Evolutionary conservation across 2,329 filamentous ascomycete species (phyloP), one percentile per base, ranked within the genome.

Genomic region (Botrytis porri): DNA sequence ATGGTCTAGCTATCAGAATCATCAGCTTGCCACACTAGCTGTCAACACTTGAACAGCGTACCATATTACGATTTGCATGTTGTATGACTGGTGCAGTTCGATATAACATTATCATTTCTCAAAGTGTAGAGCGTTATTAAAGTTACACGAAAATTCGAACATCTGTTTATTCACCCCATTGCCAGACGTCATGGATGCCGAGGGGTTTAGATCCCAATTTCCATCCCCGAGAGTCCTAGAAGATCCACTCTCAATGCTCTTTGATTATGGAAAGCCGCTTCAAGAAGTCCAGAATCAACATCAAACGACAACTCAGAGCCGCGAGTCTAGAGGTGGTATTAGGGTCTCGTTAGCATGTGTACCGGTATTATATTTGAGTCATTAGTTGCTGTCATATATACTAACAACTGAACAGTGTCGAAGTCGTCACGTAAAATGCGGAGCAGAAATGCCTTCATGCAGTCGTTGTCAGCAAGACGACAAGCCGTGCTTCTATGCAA

Each of bases 401-500:
- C 70, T 72, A 60, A 72, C 51, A 25, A 59, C 35, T 70, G 63
- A 25, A 64, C 29, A 78, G 77, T 80, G 79, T 71, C 83, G 81
- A 69, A 81, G 77, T 73, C 82, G 81, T 43, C 83, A 83, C 78
- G 79, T 85, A 45, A 85, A 84, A 80, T 87, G 84, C 75, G 85
- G 85, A 75, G 84, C 82, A 54, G 82, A 80, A 62, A 81, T 80
- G 72, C 85, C 85, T 41, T 77, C 77, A 29, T 86, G 84, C 73
- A 80, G 77, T 70, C 83, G 84, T 37, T 86, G 85, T 75, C 77
- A 78, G 54, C 77, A 79, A 32, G 82, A 83, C 62, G 82, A 81
- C 39, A 84, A 84, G 73, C 79, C 83, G 41, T 87, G 85, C 72
- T 82, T 81, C 73, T 87, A 86, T 78, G 81, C 84, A 32, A 83